Evolutionary conservation across 1,284 basidiomycete genomes (phyloP), one percentile per base, ranked within the genome.

Genomic region (Boletellus sp.): DNA sequence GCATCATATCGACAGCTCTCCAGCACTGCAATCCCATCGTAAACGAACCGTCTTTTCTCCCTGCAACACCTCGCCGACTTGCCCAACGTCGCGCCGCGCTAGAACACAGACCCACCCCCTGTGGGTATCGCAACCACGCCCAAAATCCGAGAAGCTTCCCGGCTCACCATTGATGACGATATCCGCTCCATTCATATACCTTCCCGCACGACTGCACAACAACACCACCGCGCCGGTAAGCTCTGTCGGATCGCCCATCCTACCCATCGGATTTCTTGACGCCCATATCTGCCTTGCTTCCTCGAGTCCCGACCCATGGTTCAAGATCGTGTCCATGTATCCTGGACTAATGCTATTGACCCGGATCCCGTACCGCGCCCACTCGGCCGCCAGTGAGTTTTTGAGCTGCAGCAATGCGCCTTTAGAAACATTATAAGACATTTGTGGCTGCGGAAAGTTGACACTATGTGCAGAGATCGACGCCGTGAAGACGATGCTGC

Each of bases 271-370:
- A 52, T 68, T 76, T 45, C 71, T 66, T 33, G 64, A 65, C 8
- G 59, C 53, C 72, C 71, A 76, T 19, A 68, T 62, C 10, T 54
- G 53, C 43, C 68, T 62, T 15, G 62, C 64, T 13, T 63, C 58
- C 16, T 60, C 68, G 10, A 73, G 55, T 1, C 65, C 66, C 0
- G 65, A 59, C 10, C 68, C 70, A 39, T 68, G 61, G 32, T 74
- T 77, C 58, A 75, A 60, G 38, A 69, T 63, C 3, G 74, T 76
- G 49, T 75, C 70, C 69, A 74, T 74, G 54, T 74, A 75, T n/a
- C 75, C 74, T 8, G 74, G 73, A 42, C 69, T 71, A 35, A 77
- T 67, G 28, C 66, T 72, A 50, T 75, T 77, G 33, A 74, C 74
- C 5, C 71, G 67, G 36, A 76, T 73, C 1, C 73, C 73, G 51